phyloP scores from a whole-genome alignment of 2,329 filamentous ascomycete genomes.

The Geoglossum cookeanum region DNA sequence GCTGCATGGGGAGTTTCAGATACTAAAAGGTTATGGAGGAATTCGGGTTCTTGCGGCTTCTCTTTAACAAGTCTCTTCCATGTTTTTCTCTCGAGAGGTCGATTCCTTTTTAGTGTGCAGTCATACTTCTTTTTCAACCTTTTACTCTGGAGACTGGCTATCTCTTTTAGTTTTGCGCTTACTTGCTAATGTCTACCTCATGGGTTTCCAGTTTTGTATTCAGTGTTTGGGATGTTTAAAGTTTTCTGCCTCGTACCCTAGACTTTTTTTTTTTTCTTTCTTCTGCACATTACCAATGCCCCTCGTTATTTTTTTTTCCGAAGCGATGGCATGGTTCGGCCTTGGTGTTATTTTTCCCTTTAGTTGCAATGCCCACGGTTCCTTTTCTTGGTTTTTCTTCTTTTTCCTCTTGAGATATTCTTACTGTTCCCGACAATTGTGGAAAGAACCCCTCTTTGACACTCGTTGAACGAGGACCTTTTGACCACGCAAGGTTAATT shows the following conservation, averaged over 20 bases:
- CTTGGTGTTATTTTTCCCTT: not conserved
- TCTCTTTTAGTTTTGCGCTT: not conserved
- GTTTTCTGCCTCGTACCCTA: not conserved
- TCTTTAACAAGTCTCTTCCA: not conserved
- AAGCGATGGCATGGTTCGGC: slow-evolving; percentile 1
- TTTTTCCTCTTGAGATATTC: not conserved
- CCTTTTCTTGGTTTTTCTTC: not conserved
- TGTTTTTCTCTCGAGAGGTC: not conserved
- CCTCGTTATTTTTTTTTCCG: not conserved
- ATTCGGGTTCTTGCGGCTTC: not conserved
- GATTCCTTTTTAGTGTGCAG: not conserved
- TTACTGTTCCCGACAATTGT: not conserved
- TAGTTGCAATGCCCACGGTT: not conserved
- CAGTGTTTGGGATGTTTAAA: not conserved
- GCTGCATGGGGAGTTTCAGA: not conserved
- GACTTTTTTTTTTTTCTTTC: not conserved
- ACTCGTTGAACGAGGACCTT: not conserved
- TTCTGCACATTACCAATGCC: not conserved
- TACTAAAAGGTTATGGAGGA: not conserved
- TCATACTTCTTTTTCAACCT: not conserved
- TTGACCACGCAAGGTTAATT: not conserved
- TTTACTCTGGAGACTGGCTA: not conserved
- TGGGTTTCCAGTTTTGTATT: not conserved
- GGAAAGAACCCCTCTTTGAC: not conserved
- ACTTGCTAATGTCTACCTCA: not conserved